A percentile compares a stretch with the other conserved stretches of the same genome.
phyloP scores from a whole-genome alignment of 768 basidiomycete species.

The Macrolepiota fuliginosa region DNA sequence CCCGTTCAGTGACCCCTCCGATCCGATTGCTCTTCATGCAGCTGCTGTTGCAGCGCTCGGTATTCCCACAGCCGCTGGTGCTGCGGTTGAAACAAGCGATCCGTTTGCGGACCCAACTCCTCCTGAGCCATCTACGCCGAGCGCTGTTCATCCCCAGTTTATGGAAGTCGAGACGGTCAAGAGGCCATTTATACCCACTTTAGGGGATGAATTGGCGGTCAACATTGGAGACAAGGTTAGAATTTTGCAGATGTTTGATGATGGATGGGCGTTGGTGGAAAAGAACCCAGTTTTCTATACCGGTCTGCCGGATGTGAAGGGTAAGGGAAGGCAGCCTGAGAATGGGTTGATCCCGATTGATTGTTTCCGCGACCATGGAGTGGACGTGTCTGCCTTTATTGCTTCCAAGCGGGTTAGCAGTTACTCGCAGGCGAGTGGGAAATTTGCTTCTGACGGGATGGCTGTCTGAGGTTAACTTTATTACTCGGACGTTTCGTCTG shows the following conservation, averaged over 20 bases:
- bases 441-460: not conserved
- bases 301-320: conserved; percentile 18
- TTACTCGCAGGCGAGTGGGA: conserved; percentile 1
- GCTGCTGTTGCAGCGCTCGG: conserved; percentile 20
- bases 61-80: not conserved
- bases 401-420: conserved; percentile 13
- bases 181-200: conserved; percentile 54
- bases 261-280: conserved; percentile 70
- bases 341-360: conserved; percentile 68
- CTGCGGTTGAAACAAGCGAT: conserved; percentile 1
- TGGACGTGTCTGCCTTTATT: conserved; percentile 11
- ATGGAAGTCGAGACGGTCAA: conserved; percentile 45
- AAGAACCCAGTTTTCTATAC: conserved; percentile 23
- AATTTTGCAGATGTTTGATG: conserved; percentile 56
- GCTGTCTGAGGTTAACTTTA: not conserved
- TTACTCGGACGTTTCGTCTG: not conserved
- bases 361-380: conserved; percentile 43
- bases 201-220: conserved; percentile 60
- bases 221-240: conserved; percentile 47
- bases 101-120: conserved; percentile 24
- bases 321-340: conserved; percentile 22
- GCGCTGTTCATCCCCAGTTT: conserved; percentile 24
- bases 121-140: conserved; percentile 11
- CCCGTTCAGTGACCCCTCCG: conserved; percentile 8
- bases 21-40: conserved; percentile 16